These are phyloP conservation scores for Agrostemma githago DNA, from an alignment of 148 eudicot species.

Conservation along the genomic window DNA sequence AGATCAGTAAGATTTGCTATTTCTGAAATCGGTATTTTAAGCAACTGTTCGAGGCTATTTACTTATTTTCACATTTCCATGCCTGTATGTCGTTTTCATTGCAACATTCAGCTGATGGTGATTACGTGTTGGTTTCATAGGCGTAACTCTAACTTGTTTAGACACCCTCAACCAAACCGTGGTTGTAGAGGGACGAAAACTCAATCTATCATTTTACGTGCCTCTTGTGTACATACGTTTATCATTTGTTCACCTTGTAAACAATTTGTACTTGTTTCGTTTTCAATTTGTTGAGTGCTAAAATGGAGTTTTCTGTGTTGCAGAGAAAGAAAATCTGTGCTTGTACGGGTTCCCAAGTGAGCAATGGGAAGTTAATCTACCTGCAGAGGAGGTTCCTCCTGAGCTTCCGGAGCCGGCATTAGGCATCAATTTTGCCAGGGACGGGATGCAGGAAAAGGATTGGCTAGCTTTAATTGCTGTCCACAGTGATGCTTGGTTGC, in stretches of 20 bases:
- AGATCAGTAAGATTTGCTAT: not conserved
- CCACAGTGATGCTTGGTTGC: slow-evolving; percentile 91
- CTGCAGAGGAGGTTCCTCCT: slow-evolving; percentile 93
- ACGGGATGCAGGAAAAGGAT: slow-evolving; percentile 86
- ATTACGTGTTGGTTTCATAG: not conserved
- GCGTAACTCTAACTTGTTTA: not conserved
- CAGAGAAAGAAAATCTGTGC: slow-evolving; percentile 92
- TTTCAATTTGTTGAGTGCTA: no score
- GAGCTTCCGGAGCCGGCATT: slow-evolving; percentile 93
- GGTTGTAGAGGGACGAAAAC: no score
- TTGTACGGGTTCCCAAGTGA: slow-evolving; percentile 83
- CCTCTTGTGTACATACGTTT: no score
- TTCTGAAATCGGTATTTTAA: not conserved
- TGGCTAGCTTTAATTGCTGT: slow-evolving; percentile 90
- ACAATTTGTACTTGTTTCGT: not conserved
- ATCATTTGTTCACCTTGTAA: no score
- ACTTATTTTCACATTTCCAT: not conserved
- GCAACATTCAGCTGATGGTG: not conserved
- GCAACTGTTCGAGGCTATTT: not conserved
- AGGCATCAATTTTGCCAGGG: slow-evolving; percentile 92
- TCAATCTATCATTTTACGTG: no score
- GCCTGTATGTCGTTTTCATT: not conserved
- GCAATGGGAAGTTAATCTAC: slow-evolving; percentile 90
- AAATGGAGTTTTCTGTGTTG: slow-evolving; percentile 17
- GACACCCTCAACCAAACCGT: not conserved